A percentile compares a stretch with the other conserved stretches of the same genome.
Evolutionary conservation across 176 grass and related monocot species (phyloP).

Genomic region (Aegilops bicornis): DNA sequence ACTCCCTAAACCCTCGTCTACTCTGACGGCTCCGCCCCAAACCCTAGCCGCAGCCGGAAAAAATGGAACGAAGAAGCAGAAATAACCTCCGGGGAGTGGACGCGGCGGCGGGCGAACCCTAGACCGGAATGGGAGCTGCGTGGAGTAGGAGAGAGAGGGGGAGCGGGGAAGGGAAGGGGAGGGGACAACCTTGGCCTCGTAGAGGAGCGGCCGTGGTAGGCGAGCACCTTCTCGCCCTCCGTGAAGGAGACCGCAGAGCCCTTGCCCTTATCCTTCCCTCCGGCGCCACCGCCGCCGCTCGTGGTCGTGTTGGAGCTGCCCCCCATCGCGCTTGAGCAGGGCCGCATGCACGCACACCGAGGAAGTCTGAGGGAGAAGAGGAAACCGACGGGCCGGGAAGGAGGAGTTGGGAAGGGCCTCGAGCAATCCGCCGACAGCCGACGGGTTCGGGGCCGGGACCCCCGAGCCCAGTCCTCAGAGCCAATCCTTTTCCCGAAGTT

Average conservation of each 20-base stretch:
- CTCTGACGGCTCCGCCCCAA: neutral
- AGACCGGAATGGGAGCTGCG: neutral
- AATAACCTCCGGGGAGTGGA: neutral
- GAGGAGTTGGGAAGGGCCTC: neutral
- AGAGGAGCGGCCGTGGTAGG: conserved; percentile 90
- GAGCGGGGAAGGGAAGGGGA: too few species aligned
- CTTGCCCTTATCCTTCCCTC: conserved; percentile 21
- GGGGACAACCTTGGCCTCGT: conserved; percentile 83
- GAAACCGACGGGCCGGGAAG: too few species aligned
- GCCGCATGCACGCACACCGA: neutral
- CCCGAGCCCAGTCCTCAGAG: conserved; percentile 68
- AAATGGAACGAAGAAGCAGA: neutral
- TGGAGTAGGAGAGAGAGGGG: too few species aligned
- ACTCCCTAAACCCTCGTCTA: neutral
- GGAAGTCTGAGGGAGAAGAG: neutral
- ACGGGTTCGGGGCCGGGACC: conserved; percentile 57
- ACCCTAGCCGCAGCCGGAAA: neutral
- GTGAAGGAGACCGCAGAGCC: conserved; percentile 47
- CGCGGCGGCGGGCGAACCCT: neutral
- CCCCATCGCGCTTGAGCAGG: neutral
- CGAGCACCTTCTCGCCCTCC: conserved; percentile 88
- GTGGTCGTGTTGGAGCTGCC: conserved; percentile 41
- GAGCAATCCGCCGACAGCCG: conserved; percentile 35
- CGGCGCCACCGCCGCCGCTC: conserved; percentile 12
- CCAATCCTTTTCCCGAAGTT: conserved; percentile 82